These are phyloP conservation scores for Millerozyma miso DNA, from an alignment of 805 yeast genomes.

Conservation along the genomic window DNA sequence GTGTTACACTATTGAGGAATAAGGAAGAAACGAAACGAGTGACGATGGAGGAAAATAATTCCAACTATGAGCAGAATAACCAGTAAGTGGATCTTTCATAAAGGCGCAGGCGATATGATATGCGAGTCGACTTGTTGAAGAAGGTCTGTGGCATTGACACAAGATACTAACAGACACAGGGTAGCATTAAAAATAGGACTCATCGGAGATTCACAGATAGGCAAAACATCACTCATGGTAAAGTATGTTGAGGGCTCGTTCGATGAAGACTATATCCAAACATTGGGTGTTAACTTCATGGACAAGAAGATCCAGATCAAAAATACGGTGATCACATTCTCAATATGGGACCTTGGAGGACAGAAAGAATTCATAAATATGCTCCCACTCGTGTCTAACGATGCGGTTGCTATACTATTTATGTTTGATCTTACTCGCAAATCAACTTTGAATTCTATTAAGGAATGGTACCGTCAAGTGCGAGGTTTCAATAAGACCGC, in stretches of 20 bases:
- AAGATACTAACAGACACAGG: constrained; percentile 25
- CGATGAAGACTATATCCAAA: constrained; percentile 88
- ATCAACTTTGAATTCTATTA: constrained; percentile 78
- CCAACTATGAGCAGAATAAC: constrained; percentile 27
- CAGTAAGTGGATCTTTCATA: constrained; percentile 28
- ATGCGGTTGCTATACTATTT: constrained; percentile 86
- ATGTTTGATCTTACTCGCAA: constrained; percentile 86
- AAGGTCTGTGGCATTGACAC: too few species aligned
- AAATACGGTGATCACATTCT: constrained; percentile 82
- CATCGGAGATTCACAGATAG: constrained; percentile 93
- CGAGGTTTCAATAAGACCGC: constrained; percentile 87
- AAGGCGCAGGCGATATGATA: too few species aligned
- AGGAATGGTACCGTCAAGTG: constrained; percentile 93
- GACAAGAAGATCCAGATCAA: constrained; percentile 82
- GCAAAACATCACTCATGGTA: constrained; percentile 94
- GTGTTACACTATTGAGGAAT: neutral
- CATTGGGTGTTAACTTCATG: constrained; percentile 93
- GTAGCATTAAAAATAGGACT: constrained; percentile 84
- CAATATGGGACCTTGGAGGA: constrained; percentile 96
- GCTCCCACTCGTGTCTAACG: constrained; percentile 89
- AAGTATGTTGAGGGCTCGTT: constrained; percentile 94
- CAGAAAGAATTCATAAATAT: constrained; percentile 91
- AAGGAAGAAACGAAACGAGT: neutral
- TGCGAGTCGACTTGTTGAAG: too few species aligned
- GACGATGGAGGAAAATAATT: constrained; percentile 11